These are phyloP conservation scores for Bipolaris sorokiniana DNA, from an alignment of 2,329 filamentous ascomycete species.

Conservation along the genomic window DNA sequence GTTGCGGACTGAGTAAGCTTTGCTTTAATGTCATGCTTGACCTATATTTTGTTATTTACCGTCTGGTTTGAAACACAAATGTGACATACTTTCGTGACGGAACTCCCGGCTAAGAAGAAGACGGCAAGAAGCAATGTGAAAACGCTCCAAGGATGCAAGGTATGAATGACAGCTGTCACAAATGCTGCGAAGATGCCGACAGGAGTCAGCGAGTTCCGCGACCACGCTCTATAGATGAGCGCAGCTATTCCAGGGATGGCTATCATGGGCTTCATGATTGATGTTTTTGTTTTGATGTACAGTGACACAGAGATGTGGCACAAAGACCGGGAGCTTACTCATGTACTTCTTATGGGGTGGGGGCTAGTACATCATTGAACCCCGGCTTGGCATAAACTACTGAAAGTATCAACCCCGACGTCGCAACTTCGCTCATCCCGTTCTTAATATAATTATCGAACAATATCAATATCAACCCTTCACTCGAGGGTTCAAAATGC, in stretches of 20 bases:
- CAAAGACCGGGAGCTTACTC: conserved; percentile 8
- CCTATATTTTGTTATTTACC: conserved; percentile 53
- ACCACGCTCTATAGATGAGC: conserved; percentile 50
- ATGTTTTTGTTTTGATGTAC: conserved; percentile 11
- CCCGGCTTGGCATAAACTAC: background rate
- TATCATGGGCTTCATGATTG: conserved; percentile 39
- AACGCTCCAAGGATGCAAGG: conserved; percentile 90
- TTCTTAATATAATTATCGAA: background rate
- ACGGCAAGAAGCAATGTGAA: conserved; percentile 82
- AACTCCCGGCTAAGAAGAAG: conserved; percentile 86
- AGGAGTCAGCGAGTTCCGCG: conserved; percentile 71
- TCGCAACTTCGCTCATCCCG: background rate
- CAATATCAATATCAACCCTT: too few relatives aligned
- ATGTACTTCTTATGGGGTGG: conserved; percentile 3
- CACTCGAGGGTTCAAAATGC: too few relatives aligned
- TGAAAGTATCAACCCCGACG: background rate
- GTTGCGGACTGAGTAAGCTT: conserved; percentile 77
- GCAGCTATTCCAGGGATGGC: conserved; percentile 44
- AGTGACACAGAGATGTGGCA: conserved; percentile 19
- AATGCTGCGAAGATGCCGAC: conserved; percentile 74
- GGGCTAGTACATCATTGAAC: too few relatives aligned
- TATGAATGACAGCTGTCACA: conserved; percentile 78
- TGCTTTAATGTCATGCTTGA: conserved; percentile 87
- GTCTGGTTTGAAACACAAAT: background rate
- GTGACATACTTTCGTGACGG: conserved; percentile 73